Percentiles rank a stretch among this genome's conserved stretches.
Evolutionary conservation across 768 basidiomycete species (phyloP).

Genomic region (Phaffia australis): DNA sequence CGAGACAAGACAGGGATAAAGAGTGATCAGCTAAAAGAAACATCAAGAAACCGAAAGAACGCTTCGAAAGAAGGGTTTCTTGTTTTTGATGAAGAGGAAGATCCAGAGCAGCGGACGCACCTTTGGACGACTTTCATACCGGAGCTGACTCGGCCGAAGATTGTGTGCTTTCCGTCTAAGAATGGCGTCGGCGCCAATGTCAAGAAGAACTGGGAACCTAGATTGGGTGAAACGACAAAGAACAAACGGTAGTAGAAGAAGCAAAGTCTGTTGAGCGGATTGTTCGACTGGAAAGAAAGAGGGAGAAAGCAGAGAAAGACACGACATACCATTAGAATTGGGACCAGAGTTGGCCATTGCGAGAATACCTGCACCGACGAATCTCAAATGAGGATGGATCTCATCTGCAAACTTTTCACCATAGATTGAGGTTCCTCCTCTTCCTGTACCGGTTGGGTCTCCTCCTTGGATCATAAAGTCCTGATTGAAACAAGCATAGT

Average conservation of each 20-base stretch:
- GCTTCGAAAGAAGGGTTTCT: too few relatives aligned
- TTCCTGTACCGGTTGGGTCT: constrained; percentile 89
- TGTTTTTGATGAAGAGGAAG: neutral
- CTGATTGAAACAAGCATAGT: constrained; percentile 39
- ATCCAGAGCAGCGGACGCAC: neutral
- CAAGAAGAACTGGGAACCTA: constrained; percentile 38
- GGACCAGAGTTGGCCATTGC: constrained; percentile 46
- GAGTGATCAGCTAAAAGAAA: too few relatives aligned
- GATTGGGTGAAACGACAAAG: neutral
- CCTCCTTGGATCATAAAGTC: constrained; percentile 97
- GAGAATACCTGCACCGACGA: constrained; percentile 91
- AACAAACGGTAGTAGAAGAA: neutral
- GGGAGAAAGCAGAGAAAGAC: neutral
- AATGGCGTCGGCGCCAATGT: constrained; percentile 40
- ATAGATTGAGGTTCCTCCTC: constrained; percentile 49
- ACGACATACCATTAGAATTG: constrained; percentile 1
- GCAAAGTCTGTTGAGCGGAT: neutral
- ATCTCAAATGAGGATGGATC: constrained; percentile 76
- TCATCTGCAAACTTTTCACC: constrained; percentile 58
- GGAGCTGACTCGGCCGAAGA: constrained; percentile 65
- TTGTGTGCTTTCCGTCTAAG: constrained; percentile 42
- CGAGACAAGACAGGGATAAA: neutral
- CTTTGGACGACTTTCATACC: constrained; percentile 91
- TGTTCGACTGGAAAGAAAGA: neutral
- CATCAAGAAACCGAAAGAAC: too few relatives aligned